phyloP scores from a whole-genome alignment of 2,329 filamentous ascomycete species.

The Penicillium sclerotiorum region DNA sequence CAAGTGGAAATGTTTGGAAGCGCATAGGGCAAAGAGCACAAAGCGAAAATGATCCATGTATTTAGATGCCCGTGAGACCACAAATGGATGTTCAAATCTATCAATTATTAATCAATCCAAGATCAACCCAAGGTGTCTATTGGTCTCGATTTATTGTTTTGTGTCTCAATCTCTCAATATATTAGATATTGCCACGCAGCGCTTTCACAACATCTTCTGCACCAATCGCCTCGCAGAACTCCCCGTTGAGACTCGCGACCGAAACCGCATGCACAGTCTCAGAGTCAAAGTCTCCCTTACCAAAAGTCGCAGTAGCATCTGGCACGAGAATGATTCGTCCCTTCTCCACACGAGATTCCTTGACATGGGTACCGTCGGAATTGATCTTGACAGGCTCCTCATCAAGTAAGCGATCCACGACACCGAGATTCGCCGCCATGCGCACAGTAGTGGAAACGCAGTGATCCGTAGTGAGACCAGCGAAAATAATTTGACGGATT shows the following conservation, averaged over 20 bases:
- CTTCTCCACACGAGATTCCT: constrained; percentile 22
- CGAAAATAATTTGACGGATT: constrained; percentile 44
- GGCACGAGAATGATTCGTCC: constrained; percentile 46
- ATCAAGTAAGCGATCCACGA: constrained; percentile 38
- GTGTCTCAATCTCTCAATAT: background rate
- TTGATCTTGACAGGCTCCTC: constrained; percentile 16
- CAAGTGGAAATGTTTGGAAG: too few species aligned
- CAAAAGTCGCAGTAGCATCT: constrained; percentile 53
- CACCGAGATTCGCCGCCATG: constrained; percentile 52
- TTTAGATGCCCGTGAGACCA: too few species aligned
- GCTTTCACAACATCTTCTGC: constrained; percentile 41
- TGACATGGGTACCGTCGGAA: constrained; percentile 25
- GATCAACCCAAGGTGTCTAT: too few species aligned
- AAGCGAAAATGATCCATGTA: too few species aligned
- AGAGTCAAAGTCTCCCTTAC: constrained; percentile 47
- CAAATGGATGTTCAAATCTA: too few species aligned
- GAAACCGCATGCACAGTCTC: constrained; percentile 51
- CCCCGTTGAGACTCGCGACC: constrained; percentile 48
- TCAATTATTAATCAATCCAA: too few species aligned
- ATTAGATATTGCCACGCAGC: constrained; percentile 15
- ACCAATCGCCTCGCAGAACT: constrained; percentile 48
- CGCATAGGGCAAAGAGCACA: too few species aligned
- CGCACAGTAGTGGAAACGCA: constrained; percentile 53
- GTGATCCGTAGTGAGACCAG: constrained; percentile 53
- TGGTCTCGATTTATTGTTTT: background rate